Evolutionary conservation across 257 asterid species (phyloP).

Genomic region (Jacaranda mimosifolia): DNA sequence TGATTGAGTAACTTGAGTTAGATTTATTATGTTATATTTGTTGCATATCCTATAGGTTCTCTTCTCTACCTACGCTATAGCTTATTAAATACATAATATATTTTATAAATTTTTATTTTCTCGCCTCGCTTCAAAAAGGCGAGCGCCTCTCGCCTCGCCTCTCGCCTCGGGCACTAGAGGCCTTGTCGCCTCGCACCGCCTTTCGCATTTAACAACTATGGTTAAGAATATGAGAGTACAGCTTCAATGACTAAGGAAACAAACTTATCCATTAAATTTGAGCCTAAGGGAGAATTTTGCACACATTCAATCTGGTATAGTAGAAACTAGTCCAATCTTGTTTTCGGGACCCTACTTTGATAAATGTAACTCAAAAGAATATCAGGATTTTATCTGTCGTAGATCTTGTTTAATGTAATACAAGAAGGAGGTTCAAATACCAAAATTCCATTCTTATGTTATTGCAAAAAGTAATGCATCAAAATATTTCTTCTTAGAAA

Average conservation of each 20-base stretch:
- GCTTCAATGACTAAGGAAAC: background rate
- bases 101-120: too few relatives aligned
- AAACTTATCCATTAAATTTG: background rate
- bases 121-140: too few relatives aligned
- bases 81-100: too few relatives aligned
- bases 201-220: too few relatives aligned
- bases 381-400: background rate
- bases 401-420: background rate
- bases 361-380: slow-evolving; percentile 4
- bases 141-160: too few relatives aligned
- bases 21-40: too few relatives aligned
- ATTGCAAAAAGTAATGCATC: background rate
- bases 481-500: background rate
- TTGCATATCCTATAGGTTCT: too few relatives aligned
- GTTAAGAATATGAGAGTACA: background rate
- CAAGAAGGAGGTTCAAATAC: background rate
- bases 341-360: slow-evolving; percentile 6
- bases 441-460: slow-evolving; percentile 1
- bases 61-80: too few relatives aligned
- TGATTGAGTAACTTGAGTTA: too few relatives aligned
- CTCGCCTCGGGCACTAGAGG: too few relatives aligned
- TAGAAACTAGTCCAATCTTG: slow-evolving; percentile 8
- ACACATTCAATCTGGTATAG: background rate
- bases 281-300: background rate
- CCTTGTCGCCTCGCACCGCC: too few relatives aligned